phyloP scores from a whole-genome alignment of 768 basidiomycete species.

The Boletus pseudo-olivaceus region DNA sequence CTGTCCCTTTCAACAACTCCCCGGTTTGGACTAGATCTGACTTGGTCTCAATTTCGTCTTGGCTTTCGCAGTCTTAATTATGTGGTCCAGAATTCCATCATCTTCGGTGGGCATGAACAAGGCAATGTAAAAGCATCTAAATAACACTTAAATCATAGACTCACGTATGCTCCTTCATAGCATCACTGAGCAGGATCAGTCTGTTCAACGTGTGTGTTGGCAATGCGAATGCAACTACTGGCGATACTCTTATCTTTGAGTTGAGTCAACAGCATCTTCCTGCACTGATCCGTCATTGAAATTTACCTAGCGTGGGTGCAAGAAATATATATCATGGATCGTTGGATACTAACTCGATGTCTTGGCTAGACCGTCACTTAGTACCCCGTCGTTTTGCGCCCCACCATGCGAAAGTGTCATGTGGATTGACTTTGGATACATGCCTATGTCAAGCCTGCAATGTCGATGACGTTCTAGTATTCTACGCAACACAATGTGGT shows the following conservation, averaged over 20 bases:
- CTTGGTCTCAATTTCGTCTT: neutral
- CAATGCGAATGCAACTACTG: neutral
- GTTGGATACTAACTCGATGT: neutral
- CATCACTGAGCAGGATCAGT: neutral
- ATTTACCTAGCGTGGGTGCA: neutral
- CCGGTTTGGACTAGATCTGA: neutral
- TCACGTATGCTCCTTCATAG: neutral
- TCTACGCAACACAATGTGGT: neutral
- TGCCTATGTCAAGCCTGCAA: neutral
- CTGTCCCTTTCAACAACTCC: neutral
- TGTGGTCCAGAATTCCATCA: neutral
- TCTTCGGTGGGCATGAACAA: neutral
- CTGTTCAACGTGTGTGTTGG: neutral
- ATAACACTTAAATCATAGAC: neutral
- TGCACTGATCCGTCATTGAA: neutral
- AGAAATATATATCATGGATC: neutral
- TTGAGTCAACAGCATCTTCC: neutral
- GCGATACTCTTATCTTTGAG: neutral
- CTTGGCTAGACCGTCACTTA: no score
- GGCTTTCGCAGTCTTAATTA: neutral
- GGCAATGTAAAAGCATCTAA: neutral
- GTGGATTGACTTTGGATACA: no score
- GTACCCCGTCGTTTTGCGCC: no score
- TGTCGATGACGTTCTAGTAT: neutral
- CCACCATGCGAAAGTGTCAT: no score